Evolutionary conservation across 495 filamentous ascomycete species (phyloP).

Genomic region (Elaphomyces granulatus): DNA sequence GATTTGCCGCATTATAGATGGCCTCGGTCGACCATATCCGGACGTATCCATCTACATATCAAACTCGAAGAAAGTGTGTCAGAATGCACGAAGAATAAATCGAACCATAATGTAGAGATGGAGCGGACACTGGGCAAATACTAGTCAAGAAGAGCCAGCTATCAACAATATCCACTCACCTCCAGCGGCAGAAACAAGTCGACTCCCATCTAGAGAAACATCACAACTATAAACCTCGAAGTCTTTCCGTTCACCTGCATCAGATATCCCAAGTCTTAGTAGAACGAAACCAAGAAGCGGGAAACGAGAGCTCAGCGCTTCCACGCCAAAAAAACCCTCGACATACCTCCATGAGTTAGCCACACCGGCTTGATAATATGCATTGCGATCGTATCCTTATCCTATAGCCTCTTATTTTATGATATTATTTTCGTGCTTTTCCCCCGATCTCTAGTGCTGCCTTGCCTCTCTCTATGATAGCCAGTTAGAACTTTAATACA

Average conservation of each 20-base stretch:
- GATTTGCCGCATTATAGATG: slow-evolving; percentile 62
- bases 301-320: not conserved
- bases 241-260: slow-evolving; percentile 78
- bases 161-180: slow-evolving; percentile 45
- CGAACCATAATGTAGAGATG: no score
- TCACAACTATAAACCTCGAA: slow-evolving; percentile 97
- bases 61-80: slow-evolving; percentile 3
- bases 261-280: no score
- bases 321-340: no score
- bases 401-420: no score
- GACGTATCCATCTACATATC: slow-evolving; percentile 72
- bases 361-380: slow-evolving; percentile 86
- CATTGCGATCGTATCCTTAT: slow-evolving; percentile 41
- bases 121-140: no score
- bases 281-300: no score
- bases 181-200: slow-evolving; percentile 87
- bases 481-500: no score
- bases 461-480: no score
- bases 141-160: no score
- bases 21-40: slow-evolving; percentile 95
- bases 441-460: no score
- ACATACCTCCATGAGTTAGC: slow-evolving; percentile 76
- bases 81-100: no score
- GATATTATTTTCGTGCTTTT: no score
- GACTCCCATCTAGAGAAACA: slow-evolving; percentile 82